These are phyloP conservation scores for Pseudophaeomoniella oleicola DNA, from an alignment of 2,329 filamentous ascomycete species.

Conservation along the genomic window DNA sequence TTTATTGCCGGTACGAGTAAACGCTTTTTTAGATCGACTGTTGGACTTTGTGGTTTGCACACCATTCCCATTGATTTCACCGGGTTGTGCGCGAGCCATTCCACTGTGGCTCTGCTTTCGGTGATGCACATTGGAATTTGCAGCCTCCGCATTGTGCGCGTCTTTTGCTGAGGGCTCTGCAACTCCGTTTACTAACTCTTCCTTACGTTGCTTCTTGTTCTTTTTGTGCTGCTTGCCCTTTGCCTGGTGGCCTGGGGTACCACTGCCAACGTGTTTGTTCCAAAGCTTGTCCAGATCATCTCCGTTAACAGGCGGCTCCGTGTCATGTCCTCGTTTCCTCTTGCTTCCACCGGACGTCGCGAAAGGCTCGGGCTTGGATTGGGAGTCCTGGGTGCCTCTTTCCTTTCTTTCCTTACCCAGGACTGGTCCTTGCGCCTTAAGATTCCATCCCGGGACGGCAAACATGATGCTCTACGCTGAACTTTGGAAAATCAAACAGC, in stretches of 20 bases:
- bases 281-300: conserved; percentile 66
- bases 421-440: conserved; percentile 31
- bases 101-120: not conserved
- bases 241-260: conserved; percentile 22
- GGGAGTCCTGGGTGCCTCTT: conserved; percentile 1
- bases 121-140: conserved; percentile 5
- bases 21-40: conserved; percentile 6
- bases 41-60: not conserved
- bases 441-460: conserved; percentile 82
- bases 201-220: conserved; percentile 15
- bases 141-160: conserved; percentile 7
- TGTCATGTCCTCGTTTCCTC: conserved; percentile 19
- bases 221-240: conserved; percentile 8
- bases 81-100: not conserved
- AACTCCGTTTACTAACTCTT: too few species aligned
- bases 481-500: too few species aligned
- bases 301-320: conserved; percentile 37
- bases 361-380: conserved; percentile 30
- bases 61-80: not conserved
- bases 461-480: too few species aligned
- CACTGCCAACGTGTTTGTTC: conserved; percentile 64
- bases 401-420: not conserved
- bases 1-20: too few species aligned
- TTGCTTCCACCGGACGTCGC: conserved; percentile 48
- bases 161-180: too few species aligned